Percentiles rank a stretch among this genome's conserved stretches.
These are phyloP conservation scores for Serendipita vermifera DNA, from an alignment of 768 basidiomycete species.

Conservation along the genomic window DNA sequence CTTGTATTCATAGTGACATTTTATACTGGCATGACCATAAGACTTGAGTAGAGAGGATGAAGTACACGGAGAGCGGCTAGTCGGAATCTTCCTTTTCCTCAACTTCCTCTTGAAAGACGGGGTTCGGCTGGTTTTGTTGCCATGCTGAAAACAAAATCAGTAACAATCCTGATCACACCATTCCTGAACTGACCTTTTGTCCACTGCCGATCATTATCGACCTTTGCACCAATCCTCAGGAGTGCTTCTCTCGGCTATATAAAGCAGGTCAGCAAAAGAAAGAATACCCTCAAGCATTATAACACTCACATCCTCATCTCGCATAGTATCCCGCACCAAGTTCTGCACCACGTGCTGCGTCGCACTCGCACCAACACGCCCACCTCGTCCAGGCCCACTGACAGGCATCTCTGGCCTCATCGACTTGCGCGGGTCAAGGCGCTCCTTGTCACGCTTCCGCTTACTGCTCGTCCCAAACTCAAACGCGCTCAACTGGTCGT, in stretches of 20 bases:
- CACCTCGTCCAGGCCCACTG: slow-evolving; percentile 84
- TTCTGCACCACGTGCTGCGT: slow-evolving; percentile 96
- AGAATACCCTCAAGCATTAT: slow-evolving; percentile 15
- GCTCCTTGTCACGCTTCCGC: slow-evolving; percentile 79
- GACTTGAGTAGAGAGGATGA: no score
- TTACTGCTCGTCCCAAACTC: slow-evolving; percentile 62
- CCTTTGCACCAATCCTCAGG: slow-evolving; percentile 75
- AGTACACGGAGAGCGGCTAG: no score
- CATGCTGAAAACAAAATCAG: slow-evolving; percentile 43
- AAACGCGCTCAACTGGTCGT: slow-evolving; percentile 32
- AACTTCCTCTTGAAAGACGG: slow-evolving; percentile 60
- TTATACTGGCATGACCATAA: no score
- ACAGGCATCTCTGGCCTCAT: slow-evolving; percentile 85
- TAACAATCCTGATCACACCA: not conserved
- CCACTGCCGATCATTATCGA: slow-evolving; percentile 71
- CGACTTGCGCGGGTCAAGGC: slow-evolving; percentile 83
- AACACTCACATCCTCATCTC: slow-evolving; percentile 87
- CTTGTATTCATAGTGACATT: no score
- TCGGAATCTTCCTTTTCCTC: slow-evolving; percentile 46
- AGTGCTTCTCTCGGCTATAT: slow-evolving; percentile 88
- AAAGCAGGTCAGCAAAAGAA: slow-evolving; percentile 14
- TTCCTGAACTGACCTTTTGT: slow-evolving; percentile 52
- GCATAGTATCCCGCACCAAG: slow-evolving; percentile 76
- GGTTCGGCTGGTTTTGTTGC: slow-evolving; percentile 72
- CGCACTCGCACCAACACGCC: slow-evolving; percentile 90